Base-by-base conservation (phyloP, 768 basidiomycete species). In the Clitopilus passeckerianus region DNA sequence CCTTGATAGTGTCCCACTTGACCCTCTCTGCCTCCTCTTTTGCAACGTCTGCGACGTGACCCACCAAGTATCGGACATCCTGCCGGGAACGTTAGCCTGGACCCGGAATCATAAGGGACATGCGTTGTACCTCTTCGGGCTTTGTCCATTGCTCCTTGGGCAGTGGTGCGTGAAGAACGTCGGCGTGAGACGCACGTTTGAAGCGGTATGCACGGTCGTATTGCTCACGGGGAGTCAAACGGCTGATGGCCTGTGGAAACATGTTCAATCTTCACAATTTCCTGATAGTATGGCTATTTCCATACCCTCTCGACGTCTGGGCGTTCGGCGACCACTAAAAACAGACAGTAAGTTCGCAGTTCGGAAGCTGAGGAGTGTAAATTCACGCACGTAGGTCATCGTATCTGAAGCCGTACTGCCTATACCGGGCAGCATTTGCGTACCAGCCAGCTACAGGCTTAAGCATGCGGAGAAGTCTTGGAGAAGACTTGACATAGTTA, bases 151-250 rank as follows among this genome's bases (percentile, higher is more conserved):
- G 78, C 18, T 87, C 86, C 72, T 91, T 89, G 60, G 93, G 84
- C 16, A 98, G 82, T 24, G 85, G 80, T 54, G 83, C 80, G 74
- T 98, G 95, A 52, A 91, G 74, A 59, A 93, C 80, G 59, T 87
- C 88, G 58, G 84, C 80, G 57, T 96, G 93, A 34, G 85, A 84
- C 23, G 91, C 89, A n/a, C 86, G 76, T 71, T 93, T 92, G 72
- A 95, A 77, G 62, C 97, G 91, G 84, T 78, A 97, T 59, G 86
- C 85, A 61, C 97, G 92, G 81, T 97, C 95, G 74, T 95, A 98
- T 34, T 78, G 70, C 76, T 98, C 87, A 53, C 83, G 81, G 33
- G 84, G 80, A 52, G 91, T 86, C 69, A 99, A 77, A 68, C 96
- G 94, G 46, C 69, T 71, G 63, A 99, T 73, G 34, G 96, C 96